A percentile compares a stretch with the other conserved stretches of the same genome.
These are phyloP conservation scores for Syzygium aqueum DNA, from an alignment of 345 rosid genomes.

Conservation along the genomic window DNA sequence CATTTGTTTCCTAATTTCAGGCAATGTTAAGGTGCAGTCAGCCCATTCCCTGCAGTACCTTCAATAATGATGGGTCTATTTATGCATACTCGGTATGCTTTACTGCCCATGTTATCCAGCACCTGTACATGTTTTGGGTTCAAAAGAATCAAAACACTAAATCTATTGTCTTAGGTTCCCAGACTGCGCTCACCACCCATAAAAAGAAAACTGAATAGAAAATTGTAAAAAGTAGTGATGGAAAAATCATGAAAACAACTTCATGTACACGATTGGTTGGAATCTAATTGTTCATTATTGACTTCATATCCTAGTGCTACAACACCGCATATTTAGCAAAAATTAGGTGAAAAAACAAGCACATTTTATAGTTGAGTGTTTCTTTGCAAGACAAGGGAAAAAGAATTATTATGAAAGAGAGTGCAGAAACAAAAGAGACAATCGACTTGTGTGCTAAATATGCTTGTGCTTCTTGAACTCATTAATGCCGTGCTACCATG, in stretches of 20 bases:
- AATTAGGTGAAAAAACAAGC: not conserved
- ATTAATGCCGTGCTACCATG: not conserved
- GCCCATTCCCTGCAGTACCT: constrained; percentile 85
- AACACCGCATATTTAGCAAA: not conserved
- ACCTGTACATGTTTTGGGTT: not conserved
- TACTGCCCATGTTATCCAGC: not conserved
- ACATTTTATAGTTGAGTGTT: not conserved
- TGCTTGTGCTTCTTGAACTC: not conserved
- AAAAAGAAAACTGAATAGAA: not conserved
- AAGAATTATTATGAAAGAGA: not conserved
- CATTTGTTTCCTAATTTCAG: constrained; percentile 26
- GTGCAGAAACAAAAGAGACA: not conserved
- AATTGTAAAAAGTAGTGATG: not conserved
- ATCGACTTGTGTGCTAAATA: not conserved
- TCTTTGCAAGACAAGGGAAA: not conserved
- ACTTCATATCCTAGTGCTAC: not conserved
- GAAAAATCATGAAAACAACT: not conserved
- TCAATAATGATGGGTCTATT: constrained; percentile 91
- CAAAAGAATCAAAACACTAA: not conserved
- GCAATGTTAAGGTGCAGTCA: constrained; percentile 87
- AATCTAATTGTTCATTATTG: not conserved
- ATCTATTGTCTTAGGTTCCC: not conserved
- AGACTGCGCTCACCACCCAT: not conserved
- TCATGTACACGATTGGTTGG: not conserved
- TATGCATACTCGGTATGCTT: constrained; percentile 76